Conservation (phyloP, 2,329 filamentous ascomycete species). For the Arthrinium puccinioides region DNA sequence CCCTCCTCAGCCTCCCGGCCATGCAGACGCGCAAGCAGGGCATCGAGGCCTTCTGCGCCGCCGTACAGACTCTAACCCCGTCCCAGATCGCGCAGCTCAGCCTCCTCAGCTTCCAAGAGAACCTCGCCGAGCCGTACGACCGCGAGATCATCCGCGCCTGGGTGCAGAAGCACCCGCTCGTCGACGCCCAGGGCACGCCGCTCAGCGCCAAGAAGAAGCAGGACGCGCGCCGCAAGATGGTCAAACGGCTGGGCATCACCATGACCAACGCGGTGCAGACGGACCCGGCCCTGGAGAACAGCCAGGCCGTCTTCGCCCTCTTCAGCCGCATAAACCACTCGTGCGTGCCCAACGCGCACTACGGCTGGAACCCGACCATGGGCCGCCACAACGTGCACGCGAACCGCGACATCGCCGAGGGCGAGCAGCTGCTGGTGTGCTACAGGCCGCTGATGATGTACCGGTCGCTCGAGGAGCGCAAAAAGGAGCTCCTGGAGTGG, state of each 20-base stretch:
- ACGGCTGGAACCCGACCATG: slow-evolving; percentile 1
- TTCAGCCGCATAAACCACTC: slow-evolving; percentile 7
- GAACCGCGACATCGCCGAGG: neutral
- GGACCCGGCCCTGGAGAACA: neutral
- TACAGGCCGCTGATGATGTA: neutral
- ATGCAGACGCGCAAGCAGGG: neutral
- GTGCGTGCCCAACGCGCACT: slow-evolving; percentile 2
- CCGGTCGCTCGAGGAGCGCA: neutral
- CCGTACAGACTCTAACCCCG: neutral
- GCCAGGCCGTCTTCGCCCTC: neutral
- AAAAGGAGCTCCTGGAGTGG: neutral
- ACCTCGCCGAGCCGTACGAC: neutral
- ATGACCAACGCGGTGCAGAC: neutral
- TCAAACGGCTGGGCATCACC: neutral
- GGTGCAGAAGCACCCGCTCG: neutral
- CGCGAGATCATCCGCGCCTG: neutral
- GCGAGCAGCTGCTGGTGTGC: neutral
- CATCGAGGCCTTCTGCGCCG: neutral
- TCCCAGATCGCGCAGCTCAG: neutral
- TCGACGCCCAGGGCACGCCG: neutral
- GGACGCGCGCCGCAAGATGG: neutral
- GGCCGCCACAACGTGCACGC: slow-evolving; percentile 2
- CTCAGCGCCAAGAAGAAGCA: neutral
- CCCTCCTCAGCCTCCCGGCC: neutral
- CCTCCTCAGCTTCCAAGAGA: neutral